Evolutionary conservation across 768 basidiomycete genomes (phyloP), one percentile per base, ranked within the genome.

Genomic region (Dioszegia crocea): DNA sequence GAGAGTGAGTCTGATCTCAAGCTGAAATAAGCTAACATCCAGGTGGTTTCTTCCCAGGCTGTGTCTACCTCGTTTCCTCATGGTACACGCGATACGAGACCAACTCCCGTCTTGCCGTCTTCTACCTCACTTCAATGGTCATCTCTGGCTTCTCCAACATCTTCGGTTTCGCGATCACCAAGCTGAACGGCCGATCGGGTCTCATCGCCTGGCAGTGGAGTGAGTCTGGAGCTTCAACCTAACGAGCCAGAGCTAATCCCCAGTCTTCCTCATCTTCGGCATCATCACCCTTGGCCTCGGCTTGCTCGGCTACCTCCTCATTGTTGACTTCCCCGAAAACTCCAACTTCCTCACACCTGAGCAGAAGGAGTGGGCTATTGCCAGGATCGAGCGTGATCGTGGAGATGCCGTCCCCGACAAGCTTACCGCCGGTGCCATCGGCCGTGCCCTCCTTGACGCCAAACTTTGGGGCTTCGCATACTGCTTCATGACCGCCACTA

Each of bases 311-410:
- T 23, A 60, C 23, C 8, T 65, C 36, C 57, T 70, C 45, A 70
- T 75, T 53, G 67, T 70, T 49, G 73, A 76, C 48, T 76, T 76
- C 71, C 76, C 75, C 21, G 75, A 75, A 38, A 75, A 73, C 57
- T 62, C 59, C 38, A 68, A 55, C 31, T 76, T 75, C 63, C 61
- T 76, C 21, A 61, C 57, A 3, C 50, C 47, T 4, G 68, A 71
- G 16, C 63, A 76, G 59, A 70, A 61, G 16, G 50, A 40, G 10
- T 65, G 69, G 41, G 49, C 72, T 31, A 59, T 66, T 21, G 58
- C 57, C 11, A 59, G 73, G 31, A 62, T 76, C 36, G 59, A 74
- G 33, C 43, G 47, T 23, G 75, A 76, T 57, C 65, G 75, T 51
- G 68, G 64, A 17, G 75, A 76, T 57, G 60, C 62, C 43, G 59